These are phyloP conservation scores for Heritiera littoralis DNA, from an alignment of 345 rosid genomes.

Conservation along the genomic window DNA sequence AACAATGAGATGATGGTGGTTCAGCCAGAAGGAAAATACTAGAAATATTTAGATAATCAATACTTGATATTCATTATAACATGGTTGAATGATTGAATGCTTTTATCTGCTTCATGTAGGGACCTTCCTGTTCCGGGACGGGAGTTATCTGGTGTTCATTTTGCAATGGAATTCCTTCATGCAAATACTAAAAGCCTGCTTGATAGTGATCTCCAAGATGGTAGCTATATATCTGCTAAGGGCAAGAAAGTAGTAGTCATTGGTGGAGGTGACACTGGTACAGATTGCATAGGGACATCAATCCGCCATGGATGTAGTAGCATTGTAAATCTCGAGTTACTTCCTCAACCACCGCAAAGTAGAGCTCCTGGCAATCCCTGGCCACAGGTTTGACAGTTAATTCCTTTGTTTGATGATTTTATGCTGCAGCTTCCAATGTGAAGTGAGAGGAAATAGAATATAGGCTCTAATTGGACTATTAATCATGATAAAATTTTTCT, in stretches of 20 bases:
- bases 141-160: conserved; percentile 84
- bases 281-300: conserved; percentile 97
- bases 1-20: not conserved
- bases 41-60: not conserved
- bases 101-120: conserved; percentile 49
- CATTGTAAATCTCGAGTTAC: conserved; percentile 85
- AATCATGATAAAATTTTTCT: not conserved
- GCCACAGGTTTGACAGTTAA: conserved; percentile 75
- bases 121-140: conserved; percentile 97
- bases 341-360: conserved; percentile 79
- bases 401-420: not conserved
- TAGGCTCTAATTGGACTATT: not conserved
- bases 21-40: not conserved
- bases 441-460: not conserved
- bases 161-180: conserved; percentile 98
- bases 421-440: not conserved
- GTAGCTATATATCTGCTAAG: conserved; percentile 83
- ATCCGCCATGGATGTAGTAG: conserved; percentile 89
- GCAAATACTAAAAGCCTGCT: conserved; percentile 96
- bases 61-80: not conserved
- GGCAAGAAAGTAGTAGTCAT: conserved; percentile 95
- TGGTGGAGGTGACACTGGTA: conserved; percentile 99
- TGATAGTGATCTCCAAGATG: conserved; percentile 82
- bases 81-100: too few relatives aligned
- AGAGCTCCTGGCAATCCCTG: conserved; percentile 99